These are phyloP conservation scores for Cercospora beticola DNA, from an alignment of 2,329 filamentous ascomycete genomes.

Conservation along the genomic window DNA sequence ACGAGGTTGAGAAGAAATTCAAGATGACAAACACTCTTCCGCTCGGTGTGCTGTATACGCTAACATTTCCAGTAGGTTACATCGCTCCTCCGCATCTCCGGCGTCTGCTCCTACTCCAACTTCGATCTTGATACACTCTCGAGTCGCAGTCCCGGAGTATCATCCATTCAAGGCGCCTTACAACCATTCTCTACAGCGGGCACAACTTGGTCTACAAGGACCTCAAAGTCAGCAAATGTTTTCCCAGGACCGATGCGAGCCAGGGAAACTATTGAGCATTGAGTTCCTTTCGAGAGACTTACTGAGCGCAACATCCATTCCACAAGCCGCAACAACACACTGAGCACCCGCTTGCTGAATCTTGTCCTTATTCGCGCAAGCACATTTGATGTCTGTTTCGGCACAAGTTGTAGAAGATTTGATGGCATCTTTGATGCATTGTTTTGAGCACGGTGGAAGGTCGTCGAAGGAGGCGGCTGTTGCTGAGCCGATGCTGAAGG, in stretches of 20 bases:
- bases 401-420: background rate
- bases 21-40: background rate
- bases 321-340: background rate
- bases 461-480: background rate
- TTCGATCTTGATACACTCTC: no score
- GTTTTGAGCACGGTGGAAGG: background rate
- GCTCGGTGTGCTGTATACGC: background rate
- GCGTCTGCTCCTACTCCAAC: background rate
- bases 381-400: background rate
- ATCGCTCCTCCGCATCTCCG: background rate
- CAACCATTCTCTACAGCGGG: background rate
- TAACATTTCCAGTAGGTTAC: background rate
- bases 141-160: background rate
- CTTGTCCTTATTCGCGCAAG: background rate
- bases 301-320: background rate
- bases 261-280: no score
- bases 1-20: background rate
- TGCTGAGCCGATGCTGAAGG: background rate
- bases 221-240: background rate
- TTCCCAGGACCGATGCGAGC: background rate
- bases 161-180: background rate
- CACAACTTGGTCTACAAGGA: background rate
- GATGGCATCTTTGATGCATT: conserved; percentile 1
- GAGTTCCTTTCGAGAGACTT: background rate
- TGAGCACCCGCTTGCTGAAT: background rate